A percentile compares a stretch with the other conserved stretches of the same genome.
Evolutionary conservation across 352 stramenopile species (phyloP).

Genomic region (Globisporangium sylvaticum): DNA sequence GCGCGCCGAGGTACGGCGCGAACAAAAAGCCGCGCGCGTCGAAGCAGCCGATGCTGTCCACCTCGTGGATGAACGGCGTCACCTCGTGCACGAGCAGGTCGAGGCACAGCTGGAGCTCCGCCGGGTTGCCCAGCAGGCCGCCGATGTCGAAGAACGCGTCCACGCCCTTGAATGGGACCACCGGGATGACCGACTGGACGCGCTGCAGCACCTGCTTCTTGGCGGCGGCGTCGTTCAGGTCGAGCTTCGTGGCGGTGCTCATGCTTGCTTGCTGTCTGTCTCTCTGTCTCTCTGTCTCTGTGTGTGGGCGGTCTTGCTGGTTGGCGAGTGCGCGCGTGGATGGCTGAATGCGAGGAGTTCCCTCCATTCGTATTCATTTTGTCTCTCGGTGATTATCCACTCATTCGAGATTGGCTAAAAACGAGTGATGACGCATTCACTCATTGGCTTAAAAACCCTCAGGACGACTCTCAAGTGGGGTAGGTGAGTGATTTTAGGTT

Average conservation of each 20-base stretch:
- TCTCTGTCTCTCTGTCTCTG: constrained; percentile 6
- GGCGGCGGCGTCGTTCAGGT: constrained; percentile 44
- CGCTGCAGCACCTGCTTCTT: constrained; percentile 48
- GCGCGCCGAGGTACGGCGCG: constrained; percentile 91
- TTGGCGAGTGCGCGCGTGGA: constrained; percentile 4
- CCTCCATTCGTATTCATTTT: background rate
- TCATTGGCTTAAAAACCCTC: background rate
- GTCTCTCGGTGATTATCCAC: background rate
- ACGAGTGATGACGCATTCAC: background rate
- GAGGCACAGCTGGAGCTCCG: constrained; percentile 89
- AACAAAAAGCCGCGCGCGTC: constrained; percentile 97
- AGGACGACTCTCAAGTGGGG: no score
- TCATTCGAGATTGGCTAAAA: background rate
- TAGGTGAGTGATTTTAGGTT: no score
- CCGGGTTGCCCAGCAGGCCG: constrained; percentile 88
- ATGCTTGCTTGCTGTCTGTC: constrained; percentile 10
- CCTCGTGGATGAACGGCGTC: constrained; percentile 41
- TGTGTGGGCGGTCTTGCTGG: background rate
- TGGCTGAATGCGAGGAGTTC: background rate
- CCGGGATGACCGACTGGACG: constrained; percentile 90
- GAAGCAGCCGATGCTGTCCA: constrained; percentile 89
- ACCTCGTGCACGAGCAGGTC: constrained; percentile 89
- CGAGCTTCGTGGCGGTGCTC: constrained; percentile 26
- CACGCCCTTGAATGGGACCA: constrained; percentile 95
- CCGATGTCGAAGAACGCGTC: constrained; percentile 96